These are phyloP conservation scores for Chenopodium formosanum DNA, from an alignment of 148 eudicot species.

Conservation along the genomic window DNA sequence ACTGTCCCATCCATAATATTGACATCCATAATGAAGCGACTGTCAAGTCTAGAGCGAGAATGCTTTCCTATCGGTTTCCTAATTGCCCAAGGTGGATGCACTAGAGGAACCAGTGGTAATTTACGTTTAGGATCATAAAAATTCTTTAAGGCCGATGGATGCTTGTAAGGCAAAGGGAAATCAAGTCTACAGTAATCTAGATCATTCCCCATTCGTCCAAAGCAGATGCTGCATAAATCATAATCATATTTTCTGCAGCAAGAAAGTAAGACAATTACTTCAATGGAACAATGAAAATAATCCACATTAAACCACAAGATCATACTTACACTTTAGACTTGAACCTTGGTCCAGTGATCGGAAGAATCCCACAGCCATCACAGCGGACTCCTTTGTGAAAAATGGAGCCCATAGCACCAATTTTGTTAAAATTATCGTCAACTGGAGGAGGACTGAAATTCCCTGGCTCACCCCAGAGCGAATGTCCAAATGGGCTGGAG, in stretches of 20 bases:
- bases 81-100: not conserved
- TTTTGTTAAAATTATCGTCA: constrained; percentile 17
- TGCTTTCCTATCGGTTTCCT: not conserved
- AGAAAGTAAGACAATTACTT: constrained; percentile 13
- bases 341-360: constrained; percentile 83
- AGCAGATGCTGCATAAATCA: constrained; percentile 79
- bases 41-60: constrained; percentile 48
- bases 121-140: constrained; percentile 36
- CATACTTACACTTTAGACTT: constrained; percentile 80
- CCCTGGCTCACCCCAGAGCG: not conserved
- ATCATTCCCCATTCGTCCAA: constrained; percentile 47
- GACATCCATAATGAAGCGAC: constrained; percentile 66
- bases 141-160: constrained; percentile 26
- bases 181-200: constrained; percentile 67
- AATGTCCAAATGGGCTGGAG: too few species aligned
- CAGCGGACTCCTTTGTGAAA: constrained; percentile 86
- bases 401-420: constrained; percentile 21
- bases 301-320: not conserved
- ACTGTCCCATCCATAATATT: constrained; percentile 66
- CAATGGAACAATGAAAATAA: not conserved
- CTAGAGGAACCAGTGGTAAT: not conserved
- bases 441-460: constrained; percentile 1
- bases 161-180: constrained; percentile 37
- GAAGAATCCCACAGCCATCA: constrained; percentile 80
- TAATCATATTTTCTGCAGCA: constrained; percentile 62